Percentiles rank a stretch among this genome's conserved stretches.
Conservation (phyloP, 805 yeast genomes). For the Wickerhamiella musiphila region DNA sequence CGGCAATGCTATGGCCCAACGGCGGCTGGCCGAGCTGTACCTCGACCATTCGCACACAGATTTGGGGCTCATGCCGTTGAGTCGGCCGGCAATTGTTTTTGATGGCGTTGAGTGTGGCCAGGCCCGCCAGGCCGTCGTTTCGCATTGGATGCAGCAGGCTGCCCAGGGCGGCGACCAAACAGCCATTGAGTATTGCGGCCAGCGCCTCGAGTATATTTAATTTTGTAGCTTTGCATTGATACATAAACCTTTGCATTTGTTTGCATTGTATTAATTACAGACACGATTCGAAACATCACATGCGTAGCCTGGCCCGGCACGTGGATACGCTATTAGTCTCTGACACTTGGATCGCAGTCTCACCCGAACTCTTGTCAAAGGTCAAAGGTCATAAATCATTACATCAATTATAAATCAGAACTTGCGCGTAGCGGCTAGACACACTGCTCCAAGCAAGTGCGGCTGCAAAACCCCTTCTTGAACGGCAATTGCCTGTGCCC, state of each 20-base stretch:
- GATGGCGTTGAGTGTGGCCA: constrained; percentile 10
- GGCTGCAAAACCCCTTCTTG: constrained; percentile 1
- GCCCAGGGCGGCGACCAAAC: constrained; percentile 7
- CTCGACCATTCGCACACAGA: constrained; percentile 9
- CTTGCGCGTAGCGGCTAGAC: too few relatives aligned
- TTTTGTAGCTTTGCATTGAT: background rate
- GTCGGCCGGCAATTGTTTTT: constrained; percentile 10
- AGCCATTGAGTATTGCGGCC: constrained; percentile 5
- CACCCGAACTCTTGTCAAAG: too few relatives aligned
- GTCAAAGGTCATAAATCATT: too few relatives aligned
- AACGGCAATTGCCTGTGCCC: constrained; percentile 2
- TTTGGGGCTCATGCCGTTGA: constrained; percentile 13
- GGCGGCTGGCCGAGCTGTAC: constrained; percentile 14
- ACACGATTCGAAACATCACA: too few relatives aligned
- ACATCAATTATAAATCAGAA: too few relatives aligned
- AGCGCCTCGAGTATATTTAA: constrained; percentile 4
- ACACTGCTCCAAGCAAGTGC: background rate
- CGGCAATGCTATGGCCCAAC: constrained; percentile 15
- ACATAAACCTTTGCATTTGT: background rate
- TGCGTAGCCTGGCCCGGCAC: too few relatives aligned
- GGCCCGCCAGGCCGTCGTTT: constrained; percentile 11
- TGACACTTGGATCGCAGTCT: too few relatives aligned
- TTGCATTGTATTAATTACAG: too few relatives aligned
- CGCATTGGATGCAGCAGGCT: constrained; percentile 14
- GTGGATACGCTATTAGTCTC: too few relatives aligned